A percentile compares a stretch with the other conserved stretches of the same genome.
These are phyloP conservation scores for Picea sitchensis DNA, from an alignment of 75 land plant genomes.

Conservation along the genomic window DNA sequence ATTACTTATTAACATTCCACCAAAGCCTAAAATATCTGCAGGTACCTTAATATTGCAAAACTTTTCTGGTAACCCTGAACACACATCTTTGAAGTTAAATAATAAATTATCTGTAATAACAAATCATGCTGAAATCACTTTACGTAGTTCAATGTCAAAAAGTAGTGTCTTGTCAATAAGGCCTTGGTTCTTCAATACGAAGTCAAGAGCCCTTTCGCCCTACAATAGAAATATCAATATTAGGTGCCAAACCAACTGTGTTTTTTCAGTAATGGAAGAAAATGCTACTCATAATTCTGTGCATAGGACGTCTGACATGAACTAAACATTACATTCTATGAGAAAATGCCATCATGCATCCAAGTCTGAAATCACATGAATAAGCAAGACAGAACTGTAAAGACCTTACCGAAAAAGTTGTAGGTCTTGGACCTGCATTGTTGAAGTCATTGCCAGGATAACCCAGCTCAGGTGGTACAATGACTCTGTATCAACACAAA, in stretches of 20 bases:
- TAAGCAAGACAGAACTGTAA: not conserved
- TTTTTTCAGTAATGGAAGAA: not conserved
- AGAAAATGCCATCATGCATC: not conserved
- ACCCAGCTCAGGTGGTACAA: slow-evolving; percentile 96
- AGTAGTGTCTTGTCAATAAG: slow-evolving; percentile 92
- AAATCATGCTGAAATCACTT: slow-evolving; percentile 49
- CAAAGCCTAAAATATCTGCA: no score
- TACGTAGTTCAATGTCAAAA: slow-evolving; percentile 93
- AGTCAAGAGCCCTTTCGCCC: slow-evolving; percentile 95
- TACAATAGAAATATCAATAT: slow-evolving; percentile 14
- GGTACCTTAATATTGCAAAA: no score
- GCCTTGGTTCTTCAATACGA: slow-evolving; percentile 94
- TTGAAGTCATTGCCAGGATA: slow-evolving; percentile 92
- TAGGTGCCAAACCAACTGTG: not conserved
- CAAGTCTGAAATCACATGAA: not conserved
- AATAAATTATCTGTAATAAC: not conserved
- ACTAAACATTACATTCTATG: not conserved
- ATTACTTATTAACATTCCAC: no score
- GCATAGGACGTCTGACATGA: not conserved
- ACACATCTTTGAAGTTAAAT: no score
- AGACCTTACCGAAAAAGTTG: slow-evolving; percentile 80
- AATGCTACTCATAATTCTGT: not conserved
- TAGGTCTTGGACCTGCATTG: slow-evolving; percentile 83
- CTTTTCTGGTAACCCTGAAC: no score
- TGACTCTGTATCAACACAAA: slow-evolving; percentile 65